Evolutionary conservation across 1,284 basidiomycete genomes (phyloP).

Genomic region (Leccinum pachyderme): DNA sequence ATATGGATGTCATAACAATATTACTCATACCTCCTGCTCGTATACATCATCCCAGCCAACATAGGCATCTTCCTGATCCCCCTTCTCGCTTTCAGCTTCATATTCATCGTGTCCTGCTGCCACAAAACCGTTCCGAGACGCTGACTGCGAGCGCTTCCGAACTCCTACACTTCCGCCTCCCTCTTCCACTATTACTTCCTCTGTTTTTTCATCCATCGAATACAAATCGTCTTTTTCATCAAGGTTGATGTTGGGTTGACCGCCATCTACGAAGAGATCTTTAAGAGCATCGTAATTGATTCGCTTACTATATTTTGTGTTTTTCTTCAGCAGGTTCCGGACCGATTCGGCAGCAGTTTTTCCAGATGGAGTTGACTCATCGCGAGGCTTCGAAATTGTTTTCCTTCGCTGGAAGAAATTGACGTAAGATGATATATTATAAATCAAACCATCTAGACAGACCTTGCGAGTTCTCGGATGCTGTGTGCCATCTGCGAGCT

Average conservation of each 20-base stretch:
- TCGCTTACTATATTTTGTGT: slow-evolving; percentile 80
- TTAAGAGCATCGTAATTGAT: slow-evolving; percentile 89
- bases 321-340: slow-evolving; percentile 77
- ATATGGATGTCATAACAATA: neutral
- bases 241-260: slow-evolving; percentile 32
- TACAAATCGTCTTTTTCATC: slow-evolving; percentile 40
- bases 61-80: slow-evolving; percentile 24
- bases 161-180: slow-evolving; percentile 36
- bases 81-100: slow-evolving; percentile 35
- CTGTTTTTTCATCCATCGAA: slow-evolving; percentile 50
- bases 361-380: slow-evolving; percentile 69
- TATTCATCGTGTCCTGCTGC: slow-evolving; percentile 21
- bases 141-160: slow-evolving; percentile 14
- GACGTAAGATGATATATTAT: slow-evolving; percentile 7
- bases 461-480: slow-evolving; percentile 71
- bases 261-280: slow-evolving; percentile 63
- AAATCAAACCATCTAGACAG: slow-evolving; percentile 39
- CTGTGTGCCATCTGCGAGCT: slow-evolving; percentile 44
- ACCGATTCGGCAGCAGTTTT: slow-evolving; percentile 80
- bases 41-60: slow-evolving; percentile 42
- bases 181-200: slow-evolving; percentile 46
- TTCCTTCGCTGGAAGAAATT: slow-evolving; percentile 57
- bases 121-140: slow-evolving; percentile 13
- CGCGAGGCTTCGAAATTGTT: slow-evolving; percentile 64
- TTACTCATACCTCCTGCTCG: slow-evolving; percentile 40